These are phyloP conservation scores for Hypoxylon crocopeplum DNA, from an alignment of 495 filamentous ascomycete species.

Conservation along the genomic window DNA sequence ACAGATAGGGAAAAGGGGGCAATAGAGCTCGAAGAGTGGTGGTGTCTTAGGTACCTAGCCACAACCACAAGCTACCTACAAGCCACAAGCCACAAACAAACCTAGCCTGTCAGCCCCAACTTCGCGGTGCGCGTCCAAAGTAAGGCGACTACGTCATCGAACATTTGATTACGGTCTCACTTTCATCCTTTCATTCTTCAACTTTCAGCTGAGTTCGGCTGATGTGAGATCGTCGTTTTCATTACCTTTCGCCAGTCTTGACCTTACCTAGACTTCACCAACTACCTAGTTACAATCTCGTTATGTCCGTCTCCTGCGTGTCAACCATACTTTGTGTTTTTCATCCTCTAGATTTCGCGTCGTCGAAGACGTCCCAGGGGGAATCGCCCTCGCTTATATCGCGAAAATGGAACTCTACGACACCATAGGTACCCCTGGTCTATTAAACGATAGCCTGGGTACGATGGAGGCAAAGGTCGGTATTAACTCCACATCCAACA, in stretches of 20 bases:
- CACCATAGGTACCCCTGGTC: neutral
- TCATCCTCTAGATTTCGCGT: neutral
- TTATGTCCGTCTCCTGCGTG: neutral
- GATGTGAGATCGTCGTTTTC: too few species aligned
- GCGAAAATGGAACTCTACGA: neutral
- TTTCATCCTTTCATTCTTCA: too few species aligned
- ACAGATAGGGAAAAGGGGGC: neutral
- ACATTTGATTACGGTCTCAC: too few species aligned
- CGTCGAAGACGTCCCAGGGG: too few species aligned
- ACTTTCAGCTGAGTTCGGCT: too few species aligned
- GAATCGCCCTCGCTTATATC: neutral
- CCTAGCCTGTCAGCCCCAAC: too few species aligned
- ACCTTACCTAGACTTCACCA: neutral
- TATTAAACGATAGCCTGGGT: neutral
- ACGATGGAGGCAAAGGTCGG: constrained; percentile 7
- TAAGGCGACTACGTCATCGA: too few species aligned
- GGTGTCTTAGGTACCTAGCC: too few species aligned
- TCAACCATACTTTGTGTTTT: neutral
- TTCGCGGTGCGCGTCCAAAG: too few species aligned
- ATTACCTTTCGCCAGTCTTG: neutral
- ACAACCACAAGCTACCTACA: too few species aligned
- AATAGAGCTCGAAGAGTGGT: too few species aligned
- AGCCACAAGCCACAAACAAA: too few species aligned
- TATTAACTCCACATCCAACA: neutral
- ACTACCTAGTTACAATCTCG: neutral